Evolutionary conservation across 371 early-diverging fungal genomes (phyloP).

Genomic region (Mortierella sp.): DNA sequence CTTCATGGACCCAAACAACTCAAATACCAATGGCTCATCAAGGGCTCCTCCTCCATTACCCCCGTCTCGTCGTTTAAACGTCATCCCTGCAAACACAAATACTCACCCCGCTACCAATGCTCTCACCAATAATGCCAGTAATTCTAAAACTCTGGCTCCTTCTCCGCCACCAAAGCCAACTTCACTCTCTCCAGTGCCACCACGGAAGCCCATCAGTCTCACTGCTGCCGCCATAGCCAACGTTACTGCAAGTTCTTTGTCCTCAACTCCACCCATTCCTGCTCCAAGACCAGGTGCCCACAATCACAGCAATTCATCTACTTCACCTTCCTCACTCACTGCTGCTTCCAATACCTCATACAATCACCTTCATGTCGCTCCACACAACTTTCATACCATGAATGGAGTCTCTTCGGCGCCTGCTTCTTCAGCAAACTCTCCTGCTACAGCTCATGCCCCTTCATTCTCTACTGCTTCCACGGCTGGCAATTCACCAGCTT

Average conservation of each 20-base stretch:
- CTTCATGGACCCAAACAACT: constrained; percentile 10
- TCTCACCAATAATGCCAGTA: constrained; percentile 7
- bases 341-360: background rate
- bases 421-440: constrained; percentile 23
- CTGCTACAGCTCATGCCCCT: constrained; percentile 19
- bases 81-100: background rate
- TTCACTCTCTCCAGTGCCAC: constrained; percentile 35
- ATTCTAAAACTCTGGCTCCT: constrained; percentile 18
- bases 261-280: constrained; percentile 34
- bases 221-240: constrained; percentile 35
- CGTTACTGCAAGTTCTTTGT: constrained; percentile 21
- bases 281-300: constrained; percentile 22
- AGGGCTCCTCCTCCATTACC: constrained; percentile 42
- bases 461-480: constrained; percentile 16
- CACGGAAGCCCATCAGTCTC: constrained; percentile 37
- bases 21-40: constrained; percentile 6
- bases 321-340: constrained; percentile 4
- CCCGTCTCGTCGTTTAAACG: constrained; percentile 23
- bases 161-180: constrained; percentile 53
- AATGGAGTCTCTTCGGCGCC: constrained; percentile 24
- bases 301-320: background rate
- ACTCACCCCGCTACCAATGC: constrained; percentile 21
- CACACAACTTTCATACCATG: constrained; percentile 15
- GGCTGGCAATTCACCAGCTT: constrained; percentile 2
- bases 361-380: background rate